Base-by-base conservation (phyloP, 2,329 filamentous ascomycete genomes). In the Neurospora sp. region DNA sequence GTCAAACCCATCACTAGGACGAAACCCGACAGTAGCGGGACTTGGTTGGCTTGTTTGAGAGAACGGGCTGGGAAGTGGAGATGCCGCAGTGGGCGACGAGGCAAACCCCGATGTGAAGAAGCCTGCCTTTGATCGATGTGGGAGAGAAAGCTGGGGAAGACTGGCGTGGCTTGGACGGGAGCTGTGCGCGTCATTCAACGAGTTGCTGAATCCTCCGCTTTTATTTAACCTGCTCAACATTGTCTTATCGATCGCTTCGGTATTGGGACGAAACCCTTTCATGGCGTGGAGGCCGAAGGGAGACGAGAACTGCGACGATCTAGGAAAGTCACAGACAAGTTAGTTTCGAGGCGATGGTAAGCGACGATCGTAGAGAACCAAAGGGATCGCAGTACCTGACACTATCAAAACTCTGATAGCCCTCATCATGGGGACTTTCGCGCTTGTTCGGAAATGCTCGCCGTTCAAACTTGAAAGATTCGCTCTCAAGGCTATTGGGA, bases 161-260 rank as follows among this genome's bases (percentile, higher is more conserved):
- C 80, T 77, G 17, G 85, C 80, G 38, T 80, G 77, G 40, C 78
- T 75, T 17, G 77, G 75, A 12, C 81, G 79, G 57, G 80, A 78
- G 2, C 79, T 74, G 23, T 80, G 75, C 8, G 78, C 72, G 66
- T 84, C 82, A 69, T 77, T 80, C 28, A 80, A 73, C 1, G 83
- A 83, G 10, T 80, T 77, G 70, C 81, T 82, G 6, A 85, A 77
- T 4, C 80, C 78, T 43, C 82, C 80, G 43, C 82, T 77, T 1
- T 82, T 81, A 70, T 87, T 82, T n/a, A 88, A 79, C 77, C 86
- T 88, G 76, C 85, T 85, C 71, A 87, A 83, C 75, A 87, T 82
- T 68, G 79, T 81, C 70, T 81, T 83, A 71, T 85, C 83, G 68
- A 87, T 83, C 15, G 83, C 79, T 65, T 84, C 79, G 74, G 82